Evolutionary conservation across 176 grass and related monocot species (phyloP).

Genomic region (Poa annua): DNA sequence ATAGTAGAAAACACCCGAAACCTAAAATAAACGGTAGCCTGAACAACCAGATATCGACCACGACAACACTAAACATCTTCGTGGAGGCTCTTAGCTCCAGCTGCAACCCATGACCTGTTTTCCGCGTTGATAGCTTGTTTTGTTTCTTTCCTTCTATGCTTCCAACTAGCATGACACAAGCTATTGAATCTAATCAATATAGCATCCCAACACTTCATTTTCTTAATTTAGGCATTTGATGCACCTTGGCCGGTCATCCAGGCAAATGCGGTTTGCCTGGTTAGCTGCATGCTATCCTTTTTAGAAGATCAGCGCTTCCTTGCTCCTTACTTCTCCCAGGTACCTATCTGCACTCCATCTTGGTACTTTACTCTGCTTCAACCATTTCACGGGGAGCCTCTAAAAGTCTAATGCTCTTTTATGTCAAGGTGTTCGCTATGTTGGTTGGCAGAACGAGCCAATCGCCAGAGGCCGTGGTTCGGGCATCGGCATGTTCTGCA

Average conservation of each 20-base stretch:
- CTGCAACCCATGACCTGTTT: background rate
- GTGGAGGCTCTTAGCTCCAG: conserved; percentile 3
- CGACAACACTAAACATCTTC: background rate
- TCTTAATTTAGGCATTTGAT: conserved; percentile 82
- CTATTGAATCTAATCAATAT: conserved; percentile 20
- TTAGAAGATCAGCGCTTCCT: conserved; percentile 86
- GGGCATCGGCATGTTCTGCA: conserved; percentile 78
- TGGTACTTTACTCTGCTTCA: conserved; percentile 31
- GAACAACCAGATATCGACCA: background rate
- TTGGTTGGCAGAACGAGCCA: conserved; percentile 79
- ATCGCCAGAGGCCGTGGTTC: conserved; percentile 77
- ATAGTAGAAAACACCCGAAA: background rate
- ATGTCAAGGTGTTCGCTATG: conserved; percentile 72
- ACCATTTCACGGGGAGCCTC: background rate
- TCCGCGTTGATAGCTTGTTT: background rate
- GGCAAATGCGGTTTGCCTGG: conserved; percentile 94
- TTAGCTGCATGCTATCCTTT: conserved; percentile 82
- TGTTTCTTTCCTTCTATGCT: background rate
- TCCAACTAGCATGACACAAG: background rate
- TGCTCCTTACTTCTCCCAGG: conserved; percentile 94
- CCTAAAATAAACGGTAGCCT: background rate
- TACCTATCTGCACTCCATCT: conserved; percentile 35
- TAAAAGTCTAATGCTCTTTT: conserved; percentile 34
- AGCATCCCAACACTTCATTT: conserved; percentile 28
- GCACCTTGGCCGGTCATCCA: conserved; percentile 91